Evolutionary conservation across 2,329 filamentous ascomycete genomes (phyloP).

Genomic region (Trichothecium roseum): DNA sequence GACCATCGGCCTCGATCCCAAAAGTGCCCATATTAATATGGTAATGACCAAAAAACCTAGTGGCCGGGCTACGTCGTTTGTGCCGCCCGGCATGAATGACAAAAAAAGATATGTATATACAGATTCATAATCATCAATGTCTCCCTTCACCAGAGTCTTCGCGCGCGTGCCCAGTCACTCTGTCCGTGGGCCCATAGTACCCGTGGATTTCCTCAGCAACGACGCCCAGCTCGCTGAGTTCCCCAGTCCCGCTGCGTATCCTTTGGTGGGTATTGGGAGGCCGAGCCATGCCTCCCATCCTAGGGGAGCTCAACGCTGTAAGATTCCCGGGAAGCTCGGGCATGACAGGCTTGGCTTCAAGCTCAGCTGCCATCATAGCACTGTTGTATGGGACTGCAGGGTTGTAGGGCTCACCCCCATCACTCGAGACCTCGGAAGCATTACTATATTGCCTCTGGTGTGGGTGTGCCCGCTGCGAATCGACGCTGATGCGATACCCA

Average conservation of each 20-base stretch:
- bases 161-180: slow-evolving; percentile 30
- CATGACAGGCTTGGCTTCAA: slow-evolving; percentile 22
- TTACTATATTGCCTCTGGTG: slow-evolving; percentile 33
- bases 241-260: slow-evolving; percentile 11
- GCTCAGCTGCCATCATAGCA: slow-evolving; percentile 22
- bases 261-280: slow-evolving; percentile 16
- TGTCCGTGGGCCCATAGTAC: slow-evolving; percentile 30
- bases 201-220: slow-evolving; percentile 39
- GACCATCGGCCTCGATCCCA: too few species aligned
- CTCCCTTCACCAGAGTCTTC: not conserved
- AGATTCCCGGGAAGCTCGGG: slow-evolving; percentile 23
- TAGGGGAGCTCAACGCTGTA: slow-evolving; percentile 8
- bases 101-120: too few species aligned
- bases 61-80: too few species aligned
- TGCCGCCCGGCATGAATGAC: too few species aligned
- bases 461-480: slow-evolving; percentile 23
- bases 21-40: too few species aligned
- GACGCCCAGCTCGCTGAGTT: slow-evolving; percentile 9
- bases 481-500: slow-evolving; percentile 20
- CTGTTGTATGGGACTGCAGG: slow-evolving; percentile 5
- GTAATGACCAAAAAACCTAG: too few species aligned
- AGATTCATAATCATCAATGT: too few species aligned
- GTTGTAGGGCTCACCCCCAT: slow-evolving; percentile 8
- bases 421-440: slow-evolving; percentile 30
- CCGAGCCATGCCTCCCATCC: slow-evolving; percentile 10